phyloP scores from a whole-genome alignment of 2,329 filamentous ascomycete genomes.

The Verticillium longisporum region DNA sequence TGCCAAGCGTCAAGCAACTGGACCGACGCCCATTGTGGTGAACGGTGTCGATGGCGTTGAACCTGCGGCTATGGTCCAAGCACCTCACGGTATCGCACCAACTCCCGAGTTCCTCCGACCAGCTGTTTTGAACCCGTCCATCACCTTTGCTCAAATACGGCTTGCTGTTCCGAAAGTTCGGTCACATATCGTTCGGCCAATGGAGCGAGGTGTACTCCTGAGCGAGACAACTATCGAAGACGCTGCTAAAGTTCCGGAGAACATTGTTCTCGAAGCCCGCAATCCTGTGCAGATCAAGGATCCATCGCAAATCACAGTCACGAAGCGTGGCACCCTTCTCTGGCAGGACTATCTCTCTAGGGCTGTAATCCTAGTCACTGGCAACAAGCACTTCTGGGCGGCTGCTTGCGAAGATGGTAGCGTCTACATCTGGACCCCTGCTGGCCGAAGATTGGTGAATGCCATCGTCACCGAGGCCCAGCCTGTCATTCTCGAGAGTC shows the following conservation, averaged over 20 bases:
- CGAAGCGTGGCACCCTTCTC: constrained; percentile 69
- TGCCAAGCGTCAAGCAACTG: constrained; percentile 50
- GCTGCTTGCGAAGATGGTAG: constrained; percentile 90
- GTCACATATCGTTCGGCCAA: constrained; percentile 71
- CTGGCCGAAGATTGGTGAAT: constrained; percentile 78
- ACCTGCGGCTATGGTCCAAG: constrained; percentile 58
- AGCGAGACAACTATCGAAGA: constrained; percentile 49
- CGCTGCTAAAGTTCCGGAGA: constrained; percentile 57
- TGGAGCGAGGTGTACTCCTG: constrained; percentile 59
- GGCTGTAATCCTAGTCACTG: constrained; percentile 82
- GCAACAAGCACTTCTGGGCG: constrained; percentile 85
- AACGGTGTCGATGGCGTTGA: constrained; percentile 75
- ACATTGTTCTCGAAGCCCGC: constrained; percentile 78
- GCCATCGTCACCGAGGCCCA: constrained; percentile 85
- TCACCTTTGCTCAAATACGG: constrained; percentile 75
- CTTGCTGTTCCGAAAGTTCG: constrained; percentile 84
- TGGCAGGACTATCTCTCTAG: constrained; percentile 94
- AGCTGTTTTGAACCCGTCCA: constrained; percentile 75
- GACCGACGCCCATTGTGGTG: constrained; percentile 66
- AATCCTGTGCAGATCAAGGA: constrained; percentile 75
- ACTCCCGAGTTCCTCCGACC: constrained; percentile 83
- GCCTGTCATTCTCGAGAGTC: constrained; percentile 86
- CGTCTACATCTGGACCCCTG: constrained; percentile 85
- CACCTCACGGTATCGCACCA: constrained; percentile 53
- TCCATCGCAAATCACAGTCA: constrained; percentile 75